Evolutionary conservation across 2,329 filamentous ascomycete genomes (phyloP).

Genomic region (Phyllosticta citrichinensis): DNA sequence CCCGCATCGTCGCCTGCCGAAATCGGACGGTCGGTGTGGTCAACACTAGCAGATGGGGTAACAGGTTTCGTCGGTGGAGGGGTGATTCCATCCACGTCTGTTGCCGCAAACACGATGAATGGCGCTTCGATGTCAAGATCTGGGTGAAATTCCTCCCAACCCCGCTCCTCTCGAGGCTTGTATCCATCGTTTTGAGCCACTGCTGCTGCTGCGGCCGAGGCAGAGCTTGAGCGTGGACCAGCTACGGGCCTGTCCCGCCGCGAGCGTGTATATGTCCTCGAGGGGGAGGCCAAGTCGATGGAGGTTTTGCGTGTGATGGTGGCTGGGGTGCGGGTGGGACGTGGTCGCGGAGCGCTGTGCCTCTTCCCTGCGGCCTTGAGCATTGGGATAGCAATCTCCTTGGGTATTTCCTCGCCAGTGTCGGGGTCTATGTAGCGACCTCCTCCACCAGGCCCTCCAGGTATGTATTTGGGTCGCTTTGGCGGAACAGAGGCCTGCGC

Average conservation of each 20-base stretch:
- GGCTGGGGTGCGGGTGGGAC: constrained; percentile 33
- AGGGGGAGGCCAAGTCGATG: constrained; percentile 10
- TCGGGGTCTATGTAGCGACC: constrained; percentile 73
- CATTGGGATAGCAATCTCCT: constrained; percentile 9
- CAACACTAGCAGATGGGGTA: constrained; percentile 23
- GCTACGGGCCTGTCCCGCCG: constrained; percentile 33
- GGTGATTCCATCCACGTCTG: constrained; percentile 70
- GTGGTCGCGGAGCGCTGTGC: constrained; percentile 7
- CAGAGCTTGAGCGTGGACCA: constrained; percentile 68
- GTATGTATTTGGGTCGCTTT: constrained; percentile 56
- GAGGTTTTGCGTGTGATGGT: constrained; percentile 29
- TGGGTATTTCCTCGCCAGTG: constrained; percentile 38
- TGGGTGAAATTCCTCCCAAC: constrained; percentile 96
- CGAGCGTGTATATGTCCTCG: constrained; percentile 28
- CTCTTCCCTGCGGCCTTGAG: constrained; percentile 7
- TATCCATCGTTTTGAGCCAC: constrained; percentile 90
- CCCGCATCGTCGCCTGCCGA: constrained; percentile 14
- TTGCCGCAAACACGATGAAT: constrained; percentile 68
- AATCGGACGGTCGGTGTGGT: constrained; percentile 14
- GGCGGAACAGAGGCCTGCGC: constrained; percentile 30
- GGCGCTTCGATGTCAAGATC: constrained; percentile 81
- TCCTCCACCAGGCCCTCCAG: constrained; percentile 77
- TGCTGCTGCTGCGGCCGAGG: constrained; percentile 72
- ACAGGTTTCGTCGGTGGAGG: constrained; percentile 37
- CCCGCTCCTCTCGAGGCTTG: constrained; percentile 90